Conservation (phyloP, 2,329 filamentous ascomycete species). For the Penicillium sp. region DNA sequence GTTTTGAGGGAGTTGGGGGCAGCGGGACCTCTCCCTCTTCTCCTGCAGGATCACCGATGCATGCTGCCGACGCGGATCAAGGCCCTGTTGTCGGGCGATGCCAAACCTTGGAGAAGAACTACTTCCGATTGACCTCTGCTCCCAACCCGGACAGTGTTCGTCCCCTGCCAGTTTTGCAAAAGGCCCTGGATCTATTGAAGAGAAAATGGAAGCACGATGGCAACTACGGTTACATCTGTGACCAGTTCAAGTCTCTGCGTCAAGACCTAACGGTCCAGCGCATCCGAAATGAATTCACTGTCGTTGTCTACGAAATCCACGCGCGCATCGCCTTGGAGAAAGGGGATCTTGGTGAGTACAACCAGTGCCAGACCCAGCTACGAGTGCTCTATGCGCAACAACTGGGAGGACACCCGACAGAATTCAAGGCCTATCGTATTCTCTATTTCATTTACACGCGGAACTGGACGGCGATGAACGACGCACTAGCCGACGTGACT, state of each 20-base stretch:
- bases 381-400: slow-evolving; percentile 85
- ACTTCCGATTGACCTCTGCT: slow-evolving; percentile 86
- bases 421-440: slow-evolving; percentile 99
- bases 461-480: slow-evolving; percentile 97
- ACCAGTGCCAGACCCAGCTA: slow-evolving; percentile 98
- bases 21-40: slow-evolving; percentile 41
- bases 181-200: slow-evolving; percentile 84
- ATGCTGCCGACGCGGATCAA: slow-evolving; percentile 44
- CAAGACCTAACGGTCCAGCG: slow-evolving; percentile 98
- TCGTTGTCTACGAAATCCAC: slow-evolving; percentile 95
- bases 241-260: slow-evolving; percentile 97
- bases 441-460: slow-evolving; percentile 99
- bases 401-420: slow-evolving; percentile 82
- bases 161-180: slow-evolving; percentile 72
- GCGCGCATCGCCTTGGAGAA: slow-evolving; percentile 96
- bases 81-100: slow-evolving; percentile 83
- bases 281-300: slow-evolving; percentile 94
- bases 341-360: slow-evolving; percentile 99
- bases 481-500: slow-evolving; percentile 98
- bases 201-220: slow-evolving; percentile 91
- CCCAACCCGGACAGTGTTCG: slow-evolving; percentile 87
- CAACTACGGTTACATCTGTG: slow-evolving; percentile 97
- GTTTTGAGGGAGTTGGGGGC: slow-evolving; percentile 64
- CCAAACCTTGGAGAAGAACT: slow-evolving; percentile 83
- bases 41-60: slow-evolving; percentile 49